Evolutionary conservation across 108 stramenopile species (phyloP).

Genomic region (Nannochloropsis gaditana): DNA sequence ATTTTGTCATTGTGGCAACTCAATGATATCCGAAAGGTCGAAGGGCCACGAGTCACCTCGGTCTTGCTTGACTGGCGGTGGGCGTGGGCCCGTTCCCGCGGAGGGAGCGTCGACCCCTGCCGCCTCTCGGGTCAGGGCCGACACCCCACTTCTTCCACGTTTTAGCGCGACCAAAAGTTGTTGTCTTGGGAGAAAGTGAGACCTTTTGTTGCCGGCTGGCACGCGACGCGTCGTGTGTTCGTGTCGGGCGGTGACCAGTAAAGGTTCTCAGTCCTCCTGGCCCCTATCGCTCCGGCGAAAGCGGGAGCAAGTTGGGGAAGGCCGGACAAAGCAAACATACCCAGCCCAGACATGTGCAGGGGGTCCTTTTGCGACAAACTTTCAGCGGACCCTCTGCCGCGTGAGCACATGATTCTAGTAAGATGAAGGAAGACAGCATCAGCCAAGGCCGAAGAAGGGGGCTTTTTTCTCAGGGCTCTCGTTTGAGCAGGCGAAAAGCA

Average conservation of each 20-base stretch:
- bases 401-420: constrained; percentile 12
- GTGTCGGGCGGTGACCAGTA: too few species aligned
- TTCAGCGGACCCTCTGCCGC: background rate
- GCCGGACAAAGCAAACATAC: background rate
- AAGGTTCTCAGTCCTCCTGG: too few species aligned
- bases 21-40: background rate
- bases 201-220: background rate
- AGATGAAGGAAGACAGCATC: background rate
- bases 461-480: too few species aligned
- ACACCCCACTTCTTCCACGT: background rate
- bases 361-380: background rate
- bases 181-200: background rate
- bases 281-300: too few species aligned
- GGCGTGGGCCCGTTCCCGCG: background rate
- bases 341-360: background rate
- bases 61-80: background rate
- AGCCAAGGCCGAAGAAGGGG: too few species aligned
- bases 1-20: background rate
- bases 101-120: background rate
- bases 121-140: background rate
- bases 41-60: background rate
- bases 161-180: background rate
- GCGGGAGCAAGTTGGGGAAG: background rate
- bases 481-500: too few species aligned
- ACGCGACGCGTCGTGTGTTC: too few species aligned